phyloP scores from a whole-genome alignment of 2,329 filamentous ascomycete genomes.

The Bipolaris sorokiniana region DNA sequence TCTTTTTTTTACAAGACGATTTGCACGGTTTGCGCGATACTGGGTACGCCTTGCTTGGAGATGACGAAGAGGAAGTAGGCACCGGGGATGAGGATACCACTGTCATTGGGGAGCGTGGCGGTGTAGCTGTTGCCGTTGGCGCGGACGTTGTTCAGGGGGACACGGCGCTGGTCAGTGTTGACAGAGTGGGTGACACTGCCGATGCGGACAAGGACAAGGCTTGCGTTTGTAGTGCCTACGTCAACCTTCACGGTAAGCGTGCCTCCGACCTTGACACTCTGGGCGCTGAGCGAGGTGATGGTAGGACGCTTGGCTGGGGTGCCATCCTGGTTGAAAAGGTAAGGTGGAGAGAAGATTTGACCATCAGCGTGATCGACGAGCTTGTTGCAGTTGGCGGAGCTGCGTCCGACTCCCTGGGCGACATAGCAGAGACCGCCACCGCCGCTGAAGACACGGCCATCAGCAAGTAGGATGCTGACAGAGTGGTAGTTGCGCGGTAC shows the following conservation, averaged over 20 bases:
- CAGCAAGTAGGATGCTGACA: conserved; percentile 31
- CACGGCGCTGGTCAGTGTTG: conserved; percentile 37
- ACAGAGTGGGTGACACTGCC: conserved; percentile 39
- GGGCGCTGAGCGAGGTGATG: conserved; percentile 21
- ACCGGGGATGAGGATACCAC: conserved; percentile 32
- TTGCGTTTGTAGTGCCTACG: conserved; percentile 10
- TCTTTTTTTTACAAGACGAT: conserved; percentile 13
- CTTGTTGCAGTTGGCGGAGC: conserved; percentile 36
- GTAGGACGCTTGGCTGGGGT: conserved; percentile 25
- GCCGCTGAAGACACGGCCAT: conserved; percentile 34
- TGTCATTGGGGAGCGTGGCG: conserved; percentile 29
- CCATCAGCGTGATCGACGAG: conserved; percentile 37
- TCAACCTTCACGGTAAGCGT: conserved; percentile 21
- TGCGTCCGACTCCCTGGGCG: conserved; percentile 20
- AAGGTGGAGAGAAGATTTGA: conserved; percentile 38
- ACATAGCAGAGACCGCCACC: conserved; percentile 37
- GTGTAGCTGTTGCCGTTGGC: conserved; percentile 15
- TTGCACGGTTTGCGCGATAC: conserved; percentile 29
- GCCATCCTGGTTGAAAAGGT: conserved; percentile 35
- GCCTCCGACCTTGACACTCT: conserved; percentile 28
- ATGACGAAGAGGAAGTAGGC: conserved; percentile 35
- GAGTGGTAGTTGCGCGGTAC: conserved; percentile 38
- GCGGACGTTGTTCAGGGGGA: conserved; percentile 24
- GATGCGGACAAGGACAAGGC: conserved; percentile 30
- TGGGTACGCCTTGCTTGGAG: conserved; percentile 27